phyloP scores from a whole-genome alignment of 2,329 filamentous ascomycete species.

The Trichocomaceae sp. region DNA sequence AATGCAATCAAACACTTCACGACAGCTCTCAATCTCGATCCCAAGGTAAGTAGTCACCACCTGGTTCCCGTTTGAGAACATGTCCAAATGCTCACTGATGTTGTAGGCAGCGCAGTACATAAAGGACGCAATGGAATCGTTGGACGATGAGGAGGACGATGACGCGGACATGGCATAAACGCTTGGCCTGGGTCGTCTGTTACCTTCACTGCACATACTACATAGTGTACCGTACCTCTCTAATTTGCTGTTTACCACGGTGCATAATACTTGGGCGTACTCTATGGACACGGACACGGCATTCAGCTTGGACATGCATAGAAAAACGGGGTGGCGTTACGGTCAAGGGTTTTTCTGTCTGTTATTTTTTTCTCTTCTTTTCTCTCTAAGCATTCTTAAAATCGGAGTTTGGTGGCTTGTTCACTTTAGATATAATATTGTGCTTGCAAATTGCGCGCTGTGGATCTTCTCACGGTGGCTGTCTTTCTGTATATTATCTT shows the following conservation, averaged over 20 bases:
- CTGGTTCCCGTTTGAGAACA: slow-evolving; percentile 6
- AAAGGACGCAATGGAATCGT: slow-evolving; percentile 90
- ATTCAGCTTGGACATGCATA: slow-evolving; percentile 13
- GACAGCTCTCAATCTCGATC: slow-evolving; percentile 88
- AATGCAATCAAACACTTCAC: slow-evolving; percentile 91
- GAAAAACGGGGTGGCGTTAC: slow-evolving; percentile 13
- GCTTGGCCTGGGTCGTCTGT: slow-evolving; percentile 1
- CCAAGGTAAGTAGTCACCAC: slow-evolving; percentile 61
- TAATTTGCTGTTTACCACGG: slow-evolving; percentile 1
- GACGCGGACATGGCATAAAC: slow-evolving; percentile 44
- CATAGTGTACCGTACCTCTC: background rate
- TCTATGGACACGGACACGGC: background rate
- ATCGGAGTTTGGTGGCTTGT: background rate
- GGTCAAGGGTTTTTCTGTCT: background rate
- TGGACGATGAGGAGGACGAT: slow-evolving; percentile 65
- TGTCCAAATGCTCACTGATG: slow-evolving; percentile 11
- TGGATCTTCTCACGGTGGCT: background rate
- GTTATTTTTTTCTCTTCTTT: no score
- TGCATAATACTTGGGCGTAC: slow-evolving; percentile 9
- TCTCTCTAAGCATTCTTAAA: slow-evolving; percentile 4
- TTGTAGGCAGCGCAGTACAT: slow-evolving; percentile 79
- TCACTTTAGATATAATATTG: background rate
- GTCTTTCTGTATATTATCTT: slow-evolving; percentile 5
- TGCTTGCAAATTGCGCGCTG: background rate
- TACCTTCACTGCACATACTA: background rate